Base-by-base conservation (phyloP, 2,329 filamentous ascomycete genomes). In the Didymella arachidicola region DNA sequence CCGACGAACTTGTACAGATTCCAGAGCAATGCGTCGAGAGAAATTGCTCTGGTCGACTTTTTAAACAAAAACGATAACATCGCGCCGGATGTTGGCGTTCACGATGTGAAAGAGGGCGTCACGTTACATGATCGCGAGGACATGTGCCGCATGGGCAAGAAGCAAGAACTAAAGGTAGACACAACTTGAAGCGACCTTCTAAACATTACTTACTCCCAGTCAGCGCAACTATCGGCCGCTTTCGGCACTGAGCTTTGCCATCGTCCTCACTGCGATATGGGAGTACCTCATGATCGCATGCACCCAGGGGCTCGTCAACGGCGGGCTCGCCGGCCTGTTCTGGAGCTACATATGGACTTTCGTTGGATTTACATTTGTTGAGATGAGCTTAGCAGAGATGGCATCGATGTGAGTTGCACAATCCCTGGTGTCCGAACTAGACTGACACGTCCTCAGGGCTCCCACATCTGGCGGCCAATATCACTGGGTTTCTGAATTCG, bases 401-500 rank as follows among this genome's bases (percentile, higher is more conserved):
- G 74, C 67, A 1, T 77, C 74, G 0, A 77, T 77, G 74, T 67
- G 48, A 48, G 68, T 25, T 25, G 3, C 18, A 14, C 16, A 3
- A 12, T 41, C 7, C 18, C 5, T 11, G 25, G 1, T 14, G 10
- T 14, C 14, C n/a, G 38, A 14, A 10, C 7, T 8, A 22, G 30
- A 47, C 56, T 62, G 36, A 47, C 32, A n/a, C 10, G 18, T n/a
- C 4, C 8, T 4, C 16, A 72, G 68, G 72, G 68, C 68, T 10
- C 74, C 72, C 2, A 73, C 68, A 2, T 63, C 69, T 16, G 75
- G 74, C 11, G 74, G 73, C 2, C 70, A 75, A 51, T 75, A 73
- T 51, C 70, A 70, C 53, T 70, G 68, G 69, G 66, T 71, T 14
- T 62, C 53, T 12, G 76, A 79, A 46, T 76, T 80, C 19, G 77